phyloP scores from a whole-genome alignment of 2,329 filamentous ascomycete genomes.

The Botrytis deweyae region DNA sequence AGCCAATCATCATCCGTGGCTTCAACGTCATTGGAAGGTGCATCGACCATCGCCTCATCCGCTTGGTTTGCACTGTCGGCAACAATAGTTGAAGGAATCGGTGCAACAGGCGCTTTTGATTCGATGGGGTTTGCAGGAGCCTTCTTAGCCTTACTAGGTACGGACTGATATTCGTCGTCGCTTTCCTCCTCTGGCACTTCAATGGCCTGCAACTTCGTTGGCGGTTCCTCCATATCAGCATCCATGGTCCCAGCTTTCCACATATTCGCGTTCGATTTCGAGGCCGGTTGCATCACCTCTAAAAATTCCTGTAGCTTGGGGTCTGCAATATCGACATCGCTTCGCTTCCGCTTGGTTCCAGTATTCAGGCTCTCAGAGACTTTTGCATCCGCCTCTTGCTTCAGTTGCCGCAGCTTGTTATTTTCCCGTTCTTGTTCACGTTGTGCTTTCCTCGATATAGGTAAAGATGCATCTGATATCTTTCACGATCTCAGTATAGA shows the following conservation, averaged over 20 bases:
- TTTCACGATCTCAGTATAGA: slow-evolving; percentile 20
- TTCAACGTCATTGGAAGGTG: slow-evolving; percentile 23
- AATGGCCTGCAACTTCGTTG: slow-evolving; percentile 43
- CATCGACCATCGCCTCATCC: slow-evolving; percentile 20
- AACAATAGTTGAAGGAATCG: slow-evolving; percentile 17
- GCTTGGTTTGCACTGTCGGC: slow-evolving; percentile 30
- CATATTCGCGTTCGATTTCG: slow-evolving; percentile 61
- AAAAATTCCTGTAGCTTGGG: slow-evolving; percentile 85
- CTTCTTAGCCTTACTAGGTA: slow-evolving; percentile 52
- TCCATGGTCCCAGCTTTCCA: slow-evolving; percentile 57
- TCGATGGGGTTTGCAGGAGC: slow-evolving; percentile 26
- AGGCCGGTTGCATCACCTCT: slow-evolving; percentile 71
- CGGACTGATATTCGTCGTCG: slow-evolving; percentile 73
- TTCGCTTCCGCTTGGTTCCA: slow-evolving; percentile 64
- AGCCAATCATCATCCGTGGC: slow-evolving; percentile 76
- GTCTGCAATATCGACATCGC: slow-evolving; percentile 59
- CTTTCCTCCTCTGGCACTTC: slow-evolving; percentile 57
- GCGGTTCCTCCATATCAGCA: slow-evolving; percentile 42
- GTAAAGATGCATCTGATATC: slow-evolving; percentile 42
- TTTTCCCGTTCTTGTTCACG: slow-evolving; percentile 39
- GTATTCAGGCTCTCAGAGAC: slow-evolving; percentile 42
- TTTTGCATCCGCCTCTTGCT: slow-evolving; percentile 28
- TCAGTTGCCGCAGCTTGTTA: slow-evolving; percentile 28
- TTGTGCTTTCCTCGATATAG: slow-evolving; percentile 42
- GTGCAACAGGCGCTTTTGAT: neutral